Percentiles rank a stretch among this genome's conserved stretches.
Evolutionary conservation across 2,329 filamentous ascomycete genomes (phyloP).

Genomic region (Fusarium tjaetaba): DNA sequence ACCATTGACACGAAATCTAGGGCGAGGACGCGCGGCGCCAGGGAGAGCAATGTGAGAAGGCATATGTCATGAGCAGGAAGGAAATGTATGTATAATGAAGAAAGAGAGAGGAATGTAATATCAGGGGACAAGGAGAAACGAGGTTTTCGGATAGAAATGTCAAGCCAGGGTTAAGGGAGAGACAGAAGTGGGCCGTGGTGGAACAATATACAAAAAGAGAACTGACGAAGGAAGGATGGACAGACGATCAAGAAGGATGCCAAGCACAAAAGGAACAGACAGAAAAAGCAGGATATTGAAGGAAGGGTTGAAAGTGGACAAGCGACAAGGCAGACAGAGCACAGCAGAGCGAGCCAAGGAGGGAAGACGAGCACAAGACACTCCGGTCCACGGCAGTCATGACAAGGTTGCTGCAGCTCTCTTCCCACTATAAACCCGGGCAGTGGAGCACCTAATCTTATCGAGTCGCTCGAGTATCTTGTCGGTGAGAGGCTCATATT

Average conservation of each 20-base stretch:
- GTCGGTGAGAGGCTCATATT: not conserved
- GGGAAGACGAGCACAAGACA: slow-evolving; percentile 9
- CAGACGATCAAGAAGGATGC: not conserved
- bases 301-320: slow-evolving; percentile 6
- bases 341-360: not conserved
- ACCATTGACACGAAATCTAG: slow-evolving; percentile 23
- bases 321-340: slow-evolving; percentile 9
- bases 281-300: not conserved
- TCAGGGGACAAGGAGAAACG: not conserved
- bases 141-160: not conserved
- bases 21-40: slow-evolving; percentile 26
- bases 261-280: not conserved
- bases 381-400: not conserved
- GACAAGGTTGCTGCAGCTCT: not conserved
- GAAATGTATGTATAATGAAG: not conserved
- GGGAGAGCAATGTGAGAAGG: slow-evolving; percentile 26
- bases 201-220: not conserved
- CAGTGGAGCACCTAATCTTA: slow-evolving; percentile 23
- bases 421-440: slow-evolving; percentile 4
- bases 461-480: not conserved
- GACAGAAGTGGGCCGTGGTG: slow-evolving; percentile 1
- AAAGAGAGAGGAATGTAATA: slow-evolving; percentile 6
- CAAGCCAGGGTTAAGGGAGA: not conserved
- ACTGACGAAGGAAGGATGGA: not conserved
- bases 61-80: slow-evolving; percentile 22